phyloP scores from a whole-genome alignment of 768 basidiomycete species.

The Lactarius akahatsu region DNA sequence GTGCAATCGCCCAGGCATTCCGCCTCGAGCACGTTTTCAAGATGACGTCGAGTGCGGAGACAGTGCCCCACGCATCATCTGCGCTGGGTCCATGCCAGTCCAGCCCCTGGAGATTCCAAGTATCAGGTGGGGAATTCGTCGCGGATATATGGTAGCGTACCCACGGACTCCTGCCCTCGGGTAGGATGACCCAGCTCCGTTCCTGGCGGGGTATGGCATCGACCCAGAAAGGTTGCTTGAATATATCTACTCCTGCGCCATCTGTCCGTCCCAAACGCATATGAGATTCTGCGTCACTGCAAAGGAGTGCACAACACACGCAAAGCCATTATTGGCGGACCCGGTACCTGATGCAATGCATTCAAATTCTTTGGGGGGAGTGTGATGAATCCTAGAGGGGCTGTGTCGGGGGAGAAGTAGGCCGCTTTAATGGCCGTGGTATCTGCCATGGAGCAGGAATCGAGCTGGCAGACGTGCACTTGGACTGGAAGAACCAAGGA shows the following conservation, averaged over 20 bases:
- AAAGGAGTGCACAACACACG: conserved; percentile 44
- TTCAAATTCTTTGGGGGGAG: conserved; percentile 51
- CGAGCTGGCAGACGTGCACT: conserved; percentile 48
- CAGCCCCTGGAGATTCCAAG: conserved; percentile 54
- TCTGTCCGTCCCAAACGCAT: conserved; percentile 46
- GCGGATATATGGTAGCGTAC: conserved; percentile 39
- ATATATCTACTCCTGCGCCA: conserved; percentile 82
- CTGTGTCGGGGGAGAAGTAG: conserved; percentile 55
- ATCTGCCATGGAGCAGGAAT: conserved; percentile 40
- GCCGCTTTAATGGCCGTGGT: conserved; percentile 46
- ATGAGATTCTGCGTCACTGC: neutral
- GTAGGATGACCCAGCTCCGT: conserved; percentile 74
- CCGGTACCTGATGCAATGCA: conserved; percentile 26
- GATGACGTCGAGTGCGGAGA: conserved; percentile 56
- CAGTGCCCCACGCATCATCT: conserved; percentile 61
- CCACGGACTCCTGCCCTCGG: conserved; percentile 85
- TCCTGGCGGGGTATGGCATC: conserved; percentile 58
- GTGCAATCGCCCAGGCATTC: conserved; percentile 43
- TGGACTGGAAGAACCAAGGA: conserved; percentile 36
- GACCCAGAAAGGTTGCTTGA: conserved; percentile 55
- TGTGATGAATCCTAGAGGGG: conserved; percentile 58
- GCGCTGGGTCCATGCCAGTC: conserved; percentile 92
- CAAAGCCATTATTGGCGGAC: conserved; percentile 59
- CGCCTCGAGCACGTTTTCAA: conserved; percentile 40
- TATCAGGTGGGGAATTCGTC: neutral